Conservation (phyloP, 257 asterid species). For the Solanum verrucosum region DNA sequence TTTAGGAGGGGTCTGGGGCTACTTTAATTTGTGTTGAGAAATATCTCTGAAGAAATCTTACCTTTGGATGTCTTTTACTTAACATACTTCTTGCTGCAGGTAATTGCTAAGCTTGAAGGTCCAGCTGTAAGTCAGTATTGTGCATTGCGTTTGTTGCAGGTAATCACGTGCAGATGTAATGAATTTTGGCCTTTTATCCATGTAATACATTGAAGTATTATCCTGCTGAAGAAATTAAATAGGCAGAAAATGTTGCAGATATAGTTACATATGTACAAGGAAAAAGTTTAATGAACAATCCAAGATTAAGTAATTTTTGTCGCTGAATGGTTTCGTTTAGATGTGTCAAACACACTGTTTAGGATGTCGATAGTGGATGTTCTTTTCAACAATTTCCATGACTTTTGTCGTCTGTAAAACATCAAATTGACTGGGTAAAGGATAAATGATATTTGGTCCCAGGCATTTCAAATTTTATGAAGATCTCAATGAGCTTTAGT, state of each 20-base stretch:
- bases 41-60: not conserved
- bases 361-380: not conserved
- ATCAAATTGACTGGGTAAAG: not conserved
- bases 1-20: not conserved
- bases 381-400: not conserved
- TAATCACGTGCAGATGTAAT: conserved; percentile 14
- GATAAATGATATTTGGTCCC: not conserved
- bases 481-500: not conserved
- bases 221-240: not conserved
- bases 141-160: conserved; percentile 96
- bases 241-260: not conserved
- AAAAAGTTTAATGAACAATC: not conserved
- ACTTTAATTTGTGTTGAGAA: conserved; percentile 4
- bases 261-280: not conserved
- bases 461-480: not conserved
- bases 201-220: not conserved
- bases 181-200: not conserved
- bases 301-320: not conserved
- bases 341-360: not conserved
- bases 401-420: not conserved
- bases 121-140: conserved; percentile 94
- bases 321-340: not conserved
- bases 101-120: conserved; percentile 98
- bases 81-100: conserved; percentile 46
- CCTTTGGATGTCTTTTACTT: conserved; percentile 8